Conservation (phyloP, 2,329 filamentous ascomycete genomes). For the Sporothrix phasma region DNA sequence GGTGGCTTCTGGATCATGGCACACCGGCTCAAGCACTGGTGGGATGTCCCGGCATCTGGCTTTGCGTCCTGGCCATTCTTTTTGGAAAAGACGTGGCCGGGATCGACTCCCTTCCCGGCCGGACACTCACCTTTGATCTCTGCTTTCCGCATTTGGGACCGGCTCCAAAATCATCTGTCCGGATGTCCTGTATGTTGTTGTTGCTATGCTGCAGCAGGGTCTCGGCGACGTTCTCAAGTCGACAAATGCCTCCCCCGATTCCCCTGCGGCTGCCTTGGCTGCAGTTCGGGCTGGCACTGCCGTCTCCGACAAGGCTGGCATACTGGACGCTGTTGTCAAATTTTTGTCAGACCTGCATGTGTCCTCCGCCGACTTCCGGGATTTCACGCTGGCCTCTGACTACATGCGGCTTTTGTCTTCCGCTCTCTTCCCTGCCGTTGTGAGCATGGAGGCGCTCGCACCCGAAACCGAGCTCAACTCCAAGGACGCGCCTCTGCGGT, state of each 20-base stretch:
- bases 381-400: constrained; percentile 69
- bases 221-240: constrained; percentile 59
- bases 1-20: constrained; percentile 84
- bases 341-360: constrained; percentile 71
- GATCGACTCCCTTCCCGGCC: constrained; percentile 45
- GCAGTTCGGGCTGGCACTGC: neutral
- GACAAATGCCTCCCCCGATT: constrained; percentile 40
- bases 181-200: constrained; percentile 70
- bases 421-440: constrained; percentile 77
- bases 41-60: constrained; percentile 80
- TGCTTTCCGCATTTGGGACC: constrained; percentile 61
- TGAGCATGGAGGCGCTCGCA: constrained; percentile 73
- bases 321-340: constrained; percentile 66
- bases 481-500: constrained; percentile 67
- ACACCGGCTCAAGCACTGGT: constrained; percentile 73
- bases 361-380: constrained; percentile 67
- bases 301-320: constrained; percentile 44
- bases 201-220: constrained; percentile 78
- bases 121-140: constrained; percentile 40
- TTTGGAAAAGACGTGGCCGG: constrained; percentile 74
- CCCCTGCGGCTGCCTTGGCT: neutral
- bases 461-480: constrained; percentile 83
- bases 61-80: constrained; percentile 75
- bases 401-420: constrained; percentile 72
- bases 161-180: constrained; percentile 60